Evolutionary conservation across 768 basidiomycete species (phyloP).

Genomic region (Daedalea quercina): DNA sequence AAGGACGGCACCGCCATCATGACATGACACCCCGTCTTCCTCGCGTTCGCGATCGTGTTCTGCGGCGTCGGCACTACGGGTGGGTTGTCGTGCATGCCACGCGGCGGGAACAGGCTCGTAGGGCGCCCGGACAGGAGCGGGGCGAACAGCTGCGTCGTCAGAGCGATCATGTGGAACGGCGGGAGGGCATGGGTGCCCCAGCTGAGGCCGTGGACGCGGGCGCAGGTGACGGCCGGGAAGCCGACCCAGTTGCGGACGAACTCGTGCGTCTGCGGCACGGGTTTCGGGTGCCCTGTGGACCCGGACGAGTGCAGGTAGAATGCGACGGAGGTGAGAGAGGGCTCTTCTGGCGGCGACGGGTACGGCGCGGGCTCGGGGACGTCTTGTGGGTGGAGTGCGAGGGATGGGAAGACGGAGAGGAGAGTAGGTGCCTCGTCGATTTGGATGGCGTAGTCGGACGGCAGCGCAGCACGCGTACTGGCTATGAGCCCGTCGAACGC

Average conservation of each 20-base stretch:
- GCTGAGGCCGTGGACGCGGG: not conserved
- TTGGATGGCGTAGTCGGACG: constrained; percentile 1
- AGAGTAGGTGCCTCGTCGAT: constrained; percentile 7
- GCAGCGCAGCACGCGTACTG: constrained; percentile 1
- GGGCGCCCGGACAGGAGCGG: constrained; percentile 2
- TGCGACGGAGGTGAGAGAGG: constrained; percentile 2
- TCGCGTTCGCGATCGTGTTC: constrained; percentile 9
- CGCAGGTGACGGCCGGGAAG: not conserved
- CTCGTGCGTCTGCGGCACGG: constrained; percentile 14
- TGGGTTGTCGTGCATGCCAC: too few relatives aligned
- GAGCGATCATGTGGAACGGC: constrained; percentile 11
- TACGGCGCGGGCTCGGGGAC: not conserved
- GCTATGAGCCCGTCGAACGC: not conserved
- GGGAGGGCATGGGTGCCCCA: constrained; percentile 11
- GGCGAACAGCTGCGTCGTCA: constrained; percentile 7
- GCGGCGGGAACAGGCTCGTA: constrained; percentile 9
- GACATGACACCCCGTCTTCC: constrained; percentile 1
- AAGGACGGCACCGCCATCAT: constrained; percentile 11
- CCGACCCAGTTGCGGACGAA: constrained; percentile 1
- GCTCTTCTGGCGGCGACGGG: not conserved
- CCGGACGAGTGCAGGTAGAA: constrained; percentile 18
- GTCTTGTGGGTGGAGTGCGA: not conserved
- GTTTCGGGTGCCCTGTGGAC: constrained; percentile 20
- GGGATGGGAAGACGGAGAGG: constrained; percentile 9
- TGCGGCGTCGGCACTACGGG: constrained; percentile 12